phyloP scores from a whole-genome alignment of 2,329 filamentous ascomycete genomes.

The Apiospora saccharicola region DNA sequence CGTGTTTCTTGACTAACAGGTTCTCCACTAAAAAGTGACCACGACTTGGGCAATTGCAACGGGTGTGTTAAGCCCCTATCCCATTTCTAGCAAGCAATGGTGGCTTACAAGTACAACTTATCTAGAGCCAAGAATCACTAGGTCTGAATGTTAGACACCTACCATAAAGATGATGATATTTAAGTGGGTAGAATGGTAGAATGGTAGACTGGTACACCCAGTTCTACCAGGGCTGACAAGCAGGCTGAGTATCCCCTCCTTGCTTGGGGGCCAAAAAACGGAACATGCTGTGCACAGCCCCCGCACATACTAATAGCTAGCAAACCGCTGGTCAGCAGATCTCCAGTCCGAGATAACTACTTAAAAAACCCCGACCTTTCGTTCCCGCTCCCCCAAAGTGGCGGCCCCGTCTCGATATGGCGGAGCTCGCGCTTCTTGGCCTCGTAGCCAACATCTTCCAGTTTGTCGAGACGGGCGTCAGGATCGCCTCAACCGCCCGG shows the following conservation, averaged over 20 bases:
- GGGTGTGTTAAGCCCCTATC: no score
- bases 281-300: neutral
- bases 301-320: neutral
- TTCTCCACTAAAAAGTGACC: no score
- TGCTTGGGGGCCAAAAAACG: neutral
- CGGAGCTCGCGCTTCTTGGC: neutral
- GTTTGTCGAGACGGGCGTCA: neutral
- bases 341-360: neutral
- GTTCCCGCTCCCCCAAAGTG: neutral
- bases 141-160: no score
- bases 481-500: neutral
- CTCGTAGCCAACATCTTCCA: conserved; percentile 10
- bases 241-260: neutral
- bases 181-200: no score
- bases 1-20: no score
- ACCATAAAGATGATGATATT: neutral
- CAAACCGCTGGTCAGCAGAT: neutral
- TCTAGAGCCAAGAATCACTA: no score
- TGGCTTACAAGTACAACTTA: no score
- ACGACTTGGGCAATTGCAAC: no score
- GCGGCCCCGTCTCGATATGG: neutral
- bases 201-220: neutral
- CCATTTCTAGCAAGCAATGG: no score
- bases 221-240: neutral
- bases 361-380: neutral